Evolutionary conservation across 148 eudicot genomes (phyloP), one percentile per base, ranked within the genome.

Genomic region (Camellia granthamiana): DNA sequence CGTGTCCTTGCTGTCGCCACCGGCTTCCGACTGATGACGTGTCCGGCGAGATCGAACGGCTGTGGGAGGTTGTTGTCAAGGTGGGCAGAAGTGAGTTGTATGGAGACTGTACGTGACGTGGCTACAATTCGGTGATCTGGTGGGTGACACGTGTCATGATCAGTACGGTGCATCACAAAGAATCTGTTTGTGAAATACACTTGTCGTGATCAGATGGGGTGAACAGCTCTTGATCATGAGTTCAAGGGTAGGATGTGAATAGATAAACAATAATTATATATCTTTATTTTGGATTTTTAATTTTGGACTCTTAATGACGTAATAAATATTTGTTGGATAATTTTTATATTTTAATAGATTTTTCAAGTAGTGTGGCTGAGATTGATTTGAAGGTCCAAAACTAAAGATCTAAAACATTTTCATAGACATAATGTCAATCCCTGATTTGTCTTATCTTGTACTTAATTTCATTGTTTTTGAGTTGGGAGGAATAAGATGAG

Each of bases 1-100:
- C 97, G 38, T 95, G 98, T 69, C 98, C 98, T 18, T 90, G 94
- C 46, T 95, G 98, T 72, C 87, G 98, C 73, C 77, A 78, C 23
- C 86, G 72, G 77, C 88, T 95, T 68, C 97, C 97, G 13, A 87
- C 91, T 9, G 93, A 92, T 76, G 94, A 93, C 64, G 90, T 90
- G 63, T 87, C 77, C 83, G 92, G 89, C 1, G 98, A 95, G 89
- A 87, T 93, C 74, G 84, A 87, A 21, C 86, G 98, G 88, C 81
- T 90, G 75, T 88, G 95, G 97, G 92, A 90, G 72, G 84, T 84
- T 66, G 77, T 93, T 64, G 86, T 82, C 72, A 84, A 84, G 81
- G 77, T 84, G 6, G 86, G 86, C 18, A 72, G 60, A 30, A 30
- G 38, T 30, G 38, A 30, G 38, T 30, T 30, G 38, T 30, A 30